Conservation (phyloP, 176 grass and related monocot genomes). For the Carex parvula region DNA sequence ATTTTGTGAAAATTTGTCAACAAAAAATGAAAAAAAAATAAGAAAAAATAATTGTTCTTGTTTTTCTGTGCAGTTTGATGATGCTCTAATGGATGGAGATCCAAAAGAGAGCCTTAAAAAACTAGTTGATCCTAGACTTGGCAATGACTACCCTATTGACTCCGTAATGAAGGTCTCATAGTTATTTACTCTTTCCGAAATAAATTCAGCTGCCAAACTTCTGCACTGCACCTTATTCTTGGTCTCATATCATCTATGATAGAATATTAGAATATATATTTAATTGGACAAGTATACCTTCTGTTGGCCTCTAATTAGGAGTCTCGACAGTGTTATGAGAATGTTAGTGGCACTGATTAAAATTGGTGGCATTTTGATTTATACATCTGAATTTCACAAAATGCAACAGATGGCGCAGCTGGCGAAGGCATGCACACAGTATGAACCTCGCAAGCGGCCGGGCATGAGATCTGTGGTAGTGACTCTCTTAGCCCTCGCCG, state of each 20-base stretch:
- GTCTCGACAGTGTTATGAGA: neutral
- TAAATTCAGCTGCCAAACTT: neutral
- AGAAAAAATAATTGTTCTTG: neutral
- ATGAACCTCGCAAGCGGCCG: slow-evolving; percentile 60
- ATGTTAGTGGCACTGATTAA: neutral
- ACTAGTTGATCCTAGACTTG: slow-evolving; percentile 60
- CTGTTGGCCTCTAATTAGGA: neutral
- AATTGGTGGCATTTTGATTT: neutral
- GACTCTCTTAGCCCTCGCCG: slow-evolving; percentile 55
- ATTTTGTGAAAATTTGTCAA: neutral
- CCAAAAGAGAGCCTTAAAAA: slow-evolving; percentile 52
- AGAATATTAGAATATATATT: neutral
- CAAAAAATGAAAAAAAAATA: too few relatives aligned
- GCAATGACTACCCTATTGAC: slow-evolving; percentile 58
- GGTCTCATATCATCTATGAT: neutral
- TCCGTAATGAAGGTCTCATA: slow-evolving; percentile 49
- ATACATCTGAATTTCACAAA: neutral
- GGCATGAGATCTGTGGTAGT: slow-evolving; percentile 75
- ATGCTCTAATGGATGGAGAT: slow-evolving; percentile 44
- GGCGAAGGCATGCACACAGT: slow-evolving; percentile 72
- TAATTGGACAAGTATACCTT: neutral
- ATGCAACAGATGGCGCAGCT: slow-evolving; percentile 54
- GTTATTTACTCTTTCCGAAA: neutral
- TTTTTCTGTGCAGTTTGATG: slow-evolving; percentile 63
- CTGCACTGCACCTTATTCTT: neutral